Base-by-base conservation (phyloP, 2,329 filamentous ascomycete species). In the Pseudovirgaria hyperparasitica region DNA sequence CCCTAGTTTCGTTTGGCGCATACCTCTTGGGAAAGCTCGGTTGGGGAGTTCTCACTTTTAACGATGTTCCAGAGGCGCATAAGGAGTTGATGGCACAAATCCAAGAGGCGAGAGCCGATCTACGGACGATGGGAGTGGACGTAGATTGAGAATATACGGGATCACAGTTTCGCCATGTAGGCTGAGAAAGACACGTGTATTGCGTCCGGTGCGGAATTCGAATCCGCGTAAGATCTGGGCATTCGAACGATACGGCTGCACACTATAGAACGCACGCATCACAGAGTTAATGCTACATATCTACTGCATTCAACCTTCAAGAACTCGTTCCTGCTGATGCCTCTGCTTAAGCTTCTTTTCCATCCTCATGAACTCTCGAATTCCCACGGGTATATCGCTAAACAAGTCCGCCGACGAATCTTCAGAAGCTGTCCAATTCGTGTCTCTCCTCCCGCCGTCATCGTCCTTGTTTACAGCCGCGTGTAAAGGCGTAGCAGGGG, bases 311-410 rank as follows among this genome's bases (percentile, higher is more conserved):
- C 31, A 29, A 16, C 12, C 29, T 6, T 12, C 31, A 25, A 29
- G 9, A 14, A 58, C 61, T n/a, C 65, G 61, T 29, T 74, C 71
- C 27, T 62, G 57, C 42, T 58, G 53, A 48, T 86, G 81, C 53
- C 72, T 78, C 52, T 81, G 66, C 54, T 82, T 87, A 34, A 98
- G 55, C 52, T 65, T 77, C 67, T 96, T 96, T 62, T 98, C 90
- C 33, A 78, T 85, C 62, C 79, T 84, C 87, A 98, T 96, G 46
- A 98, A 98, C 53, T 93, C 87, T 35, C 82, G 66, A 38, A 98
- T 94, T 0, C 87, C 90, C 7, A 96, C 81, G 0, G 90, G 87
- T 27, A 98, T 75, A 39, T 72, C 72, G 26, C 72, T 70, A 44
- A 92, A 92, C 19, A 92, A 48, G 26, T 82, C 74, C 2, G 74